Base-by-base conservation (phyloP, 164 flowering plant genomes). In the Tinospora cordifolia region DNA sequence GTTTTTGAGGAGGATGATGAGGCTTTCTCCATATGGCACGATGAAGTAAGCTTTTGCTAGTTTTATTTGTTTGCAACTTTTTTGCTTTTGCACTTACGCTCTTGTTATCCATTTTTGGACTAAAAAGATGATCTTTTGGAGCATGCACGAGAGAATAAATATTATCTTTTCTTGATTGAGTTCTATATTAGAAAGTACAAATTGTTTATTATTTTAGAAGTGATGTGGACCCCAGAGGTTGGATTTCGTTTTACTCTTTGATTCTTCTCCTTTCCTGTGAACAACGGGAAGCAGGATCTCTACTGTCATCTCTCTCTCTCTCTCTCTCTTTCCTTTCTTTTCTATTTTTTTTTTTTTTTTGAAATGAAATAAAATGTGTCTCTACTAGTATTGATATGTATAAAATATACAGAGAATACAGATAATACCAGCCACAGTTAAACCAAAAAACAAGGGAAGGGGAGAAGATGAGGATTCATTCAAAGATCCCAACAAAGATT, bases 1-100 rank as follows among this genome's bases (percentile, higher is more conserved):
- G 87, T 93, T 60, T 93, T 82, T 74, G 83, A 91, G 77, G 90
- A 90, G 70, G 98, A 93, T 81, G 90, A 93, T 75, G 98, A 93
- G 81, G 83, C 98, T 71, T 87, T 88, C 76, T 75, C 83, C 39
- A 87, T 93, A 75, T 93, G 98, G 98, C 88, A 74, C 69, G 75
- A 87, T 74, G 92, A 89, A 89, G 97, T 86, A 71, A 76, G 77
- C 66, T 46, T 17, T 51, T 51, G 58, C 17, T 14, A 19, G 15
- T 51, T 51, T 57, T 22, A 54, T 41, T 21, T 54, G 69, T 30
- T 38, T 24, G 21, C 40, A 12, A 51, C 38, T 26, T 0, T n/a
- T n/a, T 8, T 13, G 19, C n/a, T 12, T 41, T 13, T 0, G 14
- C 34, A 24, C 51, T 49, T 49, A 25, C 15, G 51, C 0, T n/a